Evolutionary conservation across 495 filamentous ascomycete species (phyloP), one percentile per base, ranked within the genome.

Genomic region (Aspergillus biplanus): DNA sequence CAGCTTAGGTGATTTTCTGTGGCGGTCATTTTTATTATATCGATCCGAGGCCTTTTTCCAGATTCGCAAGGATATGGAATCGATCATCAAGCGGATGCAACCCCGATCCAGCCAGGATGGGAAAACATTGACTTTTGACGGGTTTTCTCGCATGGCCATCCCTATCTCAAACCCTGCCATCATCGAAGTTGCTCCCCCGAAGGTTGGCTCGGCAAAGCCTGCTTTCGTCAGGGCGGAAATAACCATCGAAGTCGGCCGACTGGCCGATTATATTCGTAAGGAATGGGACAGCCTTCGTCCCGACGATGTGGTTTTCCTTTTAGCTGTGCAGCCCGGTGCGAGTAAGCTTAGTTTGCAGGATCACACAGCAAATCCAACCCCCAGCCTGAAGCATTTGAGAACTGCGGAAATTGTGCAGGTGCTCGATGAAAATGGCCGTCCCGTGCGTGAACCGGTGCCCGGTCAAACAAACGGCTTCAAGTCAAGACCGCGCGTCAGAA

Each of bases 11-110:
- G 95, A 99, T 72, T 98, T 98, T 67, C 83, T 99, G 9, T 98
- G 92, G 92, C 84, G 95, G 42, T 91, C 94, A 13, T 90, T 98
- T 67, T 82, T 95, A 31, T 83, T 98, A 4, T 91, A 97, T 70
- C 86, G 95, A 27, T 92, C 88, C 64, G 95, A 99, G 74, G 86
- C 95, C 4, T 98, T 97, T 70, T 98, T 93, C 77, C 92, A 92
- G 58, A 94, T 99, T 59, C 86, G 93, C 33, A 93, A 91, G 68
- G 90, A 97, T 65, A 88, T 99, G 65, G 92, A 97, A 70, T 86
- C 90, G 37, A 82, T 87, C 34, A 73, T 97, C 55, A 90, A 92
- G 70, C 86, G 92, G 50, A 75, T 99, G 63, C 87, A 87, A 67
- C 93, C 95, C 3, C 86, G 89, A 60, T 71, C 79, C 9, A 83